These are phyloP conservation scores for Lasiosphaeria hispida DNA, from an alignment of 495 filamentous ascomycete species.

Conservation along the genomic window DNA sequence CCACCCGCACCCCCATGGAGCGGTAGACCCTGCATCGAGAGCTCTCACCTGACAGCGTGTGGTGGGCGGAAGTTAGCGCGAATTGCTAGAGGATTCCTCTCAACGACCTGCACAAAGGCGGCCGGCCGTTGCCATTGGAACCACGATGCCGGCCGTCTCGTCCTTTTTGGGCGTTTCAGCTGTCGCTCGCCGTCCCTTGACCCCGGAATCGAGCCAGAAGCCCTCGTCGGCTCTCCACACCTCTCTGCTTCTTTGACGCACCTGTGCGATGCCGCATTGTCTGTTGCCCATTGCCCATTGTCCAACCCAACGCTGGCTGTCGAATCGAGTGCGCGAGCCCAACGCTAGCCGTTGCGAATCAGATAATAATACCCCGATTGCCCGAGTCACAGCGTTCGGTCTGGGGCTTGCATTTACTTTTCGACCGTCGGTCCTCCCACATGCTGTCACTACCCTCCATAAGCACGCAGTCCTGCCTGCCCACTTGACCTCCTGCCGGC, in stretches of 20 bases:
- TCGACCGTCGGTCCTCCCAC: not conserved
- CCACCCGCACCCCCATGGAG: slow-evolving; percentile 1
- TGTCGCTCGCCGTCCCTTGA: slow-evolving; percentile 7
- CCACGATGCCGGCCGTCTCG: slow-evolving; percentile 19
- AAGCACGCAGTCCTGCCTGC: slow-evolving; percentile 3
- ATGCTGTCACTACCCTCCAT: slow-evolving; percentile 11
- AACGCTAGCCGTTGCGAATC: slow-evolving; percentile 14
- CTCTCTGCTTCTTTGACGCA: slow-evolving; percentile 20
- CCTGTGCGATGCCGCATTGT: slow-evolving; percentile 20
- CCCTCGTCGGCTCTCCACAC: slow-evolving; percentile 14
- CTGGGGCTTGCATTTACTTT: not conserved
- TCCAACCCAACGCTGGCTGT: slow-evolving; percentile 21
- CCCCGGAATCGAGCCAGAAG: slow-evolving; percentile 17
- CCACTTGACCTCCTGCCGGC: slow-evolving; percentile 2
- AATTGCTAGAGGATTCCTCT: slow-evolving; percentile 10
- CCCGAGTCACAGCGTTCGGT: slow-evolving; percentile 22
- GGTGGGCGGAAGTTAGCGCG: slow-evolving; percentile 24
- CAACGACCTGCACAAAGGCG: slow-evolving; percentile 7
- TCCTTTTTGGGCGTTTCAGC: not conserved
- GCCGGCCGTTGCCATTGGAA: slow-evolving; percentile 26
- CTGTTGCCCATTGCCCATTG: not conserved
- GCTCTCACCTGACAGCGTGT: slow-evolving; percentile 35
- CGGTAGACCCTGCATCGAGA: slow-evolving; percentile 20
- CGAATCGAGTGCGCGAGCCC: slow-evolving; percentile 31
- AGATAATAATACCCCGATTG: slow-evolving; percentile 24